Evolutionary conservation across 139 green algal species (phyloP), one percentile per base, ranked within the genome.

Genomic region (Chlorella sp.): DNA sequence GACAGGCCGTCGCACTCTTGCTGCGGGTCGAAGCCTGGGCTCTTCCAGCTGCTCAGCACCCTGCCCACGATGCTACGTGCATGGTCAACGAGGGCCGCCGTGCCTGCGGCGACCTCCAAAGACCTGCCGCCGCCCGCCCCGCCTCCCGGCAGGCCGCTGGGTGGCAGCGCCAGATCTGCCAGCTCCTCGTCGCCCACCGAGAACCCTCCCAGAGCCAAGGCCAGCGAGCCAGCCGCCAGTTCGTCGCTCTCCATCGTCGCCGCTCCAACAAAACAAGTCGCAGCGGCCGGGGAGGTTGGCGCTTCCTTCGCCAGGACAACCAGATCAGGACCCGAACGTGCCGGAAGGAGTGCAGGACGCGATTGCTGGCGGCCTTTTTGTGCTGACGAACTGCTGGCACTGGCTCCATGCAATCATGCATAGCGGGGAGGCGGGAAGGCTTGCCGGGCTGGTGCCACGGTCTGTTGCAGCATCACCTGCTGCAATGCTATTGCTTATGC

Each of bases 191-290:
- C 57, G 0, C 48, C 48, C 48, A 88, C 37, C 4, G 19, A 40
- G 39, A 88, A 88, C 32, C 83, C 83, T 37, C 66, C 66, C 21
- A 88, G 66, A 16, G 83, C 83, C 37, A 81, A 68, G 30, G 68
- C 66, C 26, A 88, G 83, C 2, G 81, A 86, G 28, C 21, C 60
- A 18, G 82, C 24, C 4, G 61, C 28, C 12, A 64, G 79, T 28
- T 30, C 39, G 9, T 61, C 79, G 9, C 48, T 57, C 48, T 57
- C 48, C 48, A 57, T 57, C 48, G 48, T 57, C 48, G 48, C 48
- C 7, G 48, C 48, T 57, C 9, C 9, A 9, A 9, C 48, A 9
- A 57, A 57, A 57, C 48, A 57, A 57, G 48, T 57, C 48, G 48
- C 48, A 57, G 7, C 48, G 48, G 48, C 48, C 5, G 9, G 48